These are phyloP conservation scores for Phytophthora foliorum DNA, from an alignment of 352 stramenopile genomes.

Conservation along the genomic window DNA sequence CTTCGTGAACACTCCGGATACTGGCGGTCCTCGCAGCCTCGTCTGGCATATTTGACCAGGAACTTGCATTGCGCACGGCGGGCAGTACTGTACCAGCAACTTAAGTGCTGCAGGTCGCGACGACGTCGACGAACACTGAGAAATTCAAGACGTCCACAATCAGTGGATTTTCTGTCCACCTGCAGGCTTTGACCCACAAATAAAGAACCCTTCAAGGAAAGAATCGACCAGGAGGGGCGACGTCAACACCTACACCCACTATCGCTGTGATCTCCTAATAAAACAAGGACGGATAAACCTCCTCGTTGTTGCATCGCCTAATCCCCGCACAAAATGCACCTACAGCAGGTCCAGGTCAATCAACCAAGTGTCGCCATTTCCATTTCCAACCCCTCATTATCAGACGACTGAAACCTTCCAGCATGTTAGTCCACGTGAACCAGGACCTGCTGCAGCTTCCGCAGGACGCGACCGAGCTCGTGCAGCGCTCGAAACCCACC, in stretches of 20 bases:
- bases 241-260: too few relatives aligned
- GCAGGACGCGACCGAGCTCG: conserved; percentile 14
- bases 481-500: conserved; percentile 14
- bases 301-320: conserved; percentile 16
- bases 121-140: conserved; percentile 18
- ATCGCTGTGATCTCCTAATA: too few relatives aligned
- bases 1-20: conserved; percentile 12
- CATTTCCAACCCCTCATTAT: neutral
- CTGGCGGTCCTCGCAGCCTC: conserved; percentile 1
- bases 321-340: conserved; percentile 21
- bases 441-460: conserved; percentile 15
- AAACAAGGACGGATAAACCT: neutral
- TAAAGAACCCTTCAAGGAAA: conserved; percentile 23
- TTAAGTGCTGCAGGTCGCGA: too few relatives aligned
- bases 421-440: conserved; percentile 31
- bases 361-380: conserved; percentile 24
- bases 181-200: conserved; percentile 16
- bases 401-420: neutral
- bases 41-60: conserved; percentile 2
- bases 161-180: conserved; percentile 34
- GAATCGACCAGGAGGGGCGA: conserved; percentile 21
- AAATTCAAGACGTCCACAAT: conserved; percentile 22
- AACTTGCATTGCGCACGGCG: neutral
- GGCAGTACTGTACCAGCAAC: too few relatives aligned
- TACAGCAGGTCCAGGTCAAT: conserved; percentile 10